These are phyloP conservation scores for Paramecium tetraurelia DNA, from an alignment of 73 alveolate species.

Conservation along the genomic window DNA sequence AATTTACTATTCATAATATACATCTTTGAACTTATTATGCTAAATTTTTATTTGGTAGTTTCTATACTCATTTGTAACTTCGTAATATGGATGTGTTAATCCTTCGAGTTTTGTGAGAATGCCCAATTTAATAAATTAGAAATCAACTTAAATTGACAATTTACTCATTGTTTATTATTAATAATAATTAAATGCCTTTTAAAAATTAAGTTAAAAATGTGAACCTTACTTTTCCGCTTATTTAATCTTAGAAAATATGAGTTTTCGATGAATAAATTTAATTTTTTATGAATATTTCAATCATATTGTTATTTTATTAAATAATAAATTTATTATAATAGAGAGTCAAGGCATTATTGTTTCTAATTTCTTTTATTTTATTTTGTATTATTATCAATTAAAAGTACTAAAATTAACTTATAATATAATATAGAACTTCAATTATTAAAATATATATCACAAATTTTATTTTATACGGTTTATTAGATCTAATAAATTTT, in stretches of 20 bases:
- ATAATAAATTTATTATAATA: too few relatives aligned
- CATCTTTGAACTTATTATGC: not conserved
- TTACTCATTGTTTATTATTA: not conserved
- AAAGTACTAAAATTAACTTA: too few relatives aligned
- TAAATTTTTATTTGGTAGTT: not conserved
- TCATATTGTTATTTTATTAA: too few relatives aligned
- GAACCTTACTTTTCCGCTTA: not conserved
- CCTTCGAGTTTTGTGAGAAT: not conserved
- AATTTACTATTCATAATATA: not conserved
- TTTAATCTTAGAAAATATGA: too few relatives aligned
- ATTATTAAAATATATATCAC: too few relatives aligned
- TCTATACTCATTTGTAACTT: not conserved
- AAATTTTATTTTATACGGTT: too few relatives aligned
- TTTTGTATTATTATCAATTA: too few relatives aligned
- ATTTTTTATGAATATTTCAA: too few relatives aligned
- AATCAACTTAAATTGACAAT: not conserved
- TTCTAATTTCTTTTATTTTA: too few relatives aligned
- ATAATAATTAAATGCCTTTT: not conserved
- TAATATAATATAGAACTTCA: too few relatives aligned
- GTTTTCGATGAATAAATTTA: not conserved
- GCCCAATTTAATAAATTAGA: not conserved
- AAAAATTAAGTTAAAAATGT: not conserved
- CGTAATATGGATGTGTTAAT: not conserved
- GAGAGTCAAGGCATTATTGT: too few relatives aligned
- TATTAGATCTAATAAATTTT: too few relatives aligned